Evolutionary conservation across 140 eudicot species (phyloP).

Genomic region (Oenanthe javanica): DNA sequence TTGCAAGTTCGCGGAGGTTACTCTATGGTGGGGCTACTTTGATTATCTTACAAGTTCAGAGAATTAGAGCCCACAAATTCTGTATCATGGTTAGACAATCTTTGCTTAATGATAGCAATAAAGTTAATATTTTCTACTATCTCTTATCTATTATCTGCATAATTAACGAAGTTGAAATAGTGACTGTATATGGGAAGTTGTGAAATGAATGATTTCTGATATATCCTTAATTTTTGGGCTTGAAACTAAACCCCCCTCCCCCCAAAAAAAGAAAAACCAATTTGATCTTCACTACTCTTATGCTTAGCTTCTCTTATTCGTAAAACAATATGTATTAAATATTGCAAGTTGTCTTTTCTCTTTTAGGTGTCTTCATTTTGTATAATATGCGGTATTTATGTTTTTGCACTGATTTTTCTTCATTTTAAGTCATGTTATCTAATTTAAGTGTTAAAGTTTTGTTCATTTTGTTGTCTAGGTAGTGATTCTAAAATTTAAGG

Average conservation of each 20-base stretch:
- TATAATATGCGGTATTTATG: neutral
- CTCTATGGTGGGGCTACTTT: slow-evolving; percentile 28
- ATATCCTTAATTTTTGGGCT: neutral
- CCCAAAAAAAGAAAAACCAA: neutral
- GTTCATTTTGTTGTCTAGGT: neutral
- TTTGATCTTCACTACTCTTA: neutral
- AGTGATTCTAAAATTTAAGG: neutral
- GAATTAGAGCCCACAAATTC: slow-evolving; percentile 13
- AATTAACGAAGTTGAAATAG: neutral
- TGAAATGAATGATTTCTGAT: neutral
- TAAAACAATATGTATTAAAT: neutral
- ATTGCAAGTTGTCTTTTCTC: too few species aligned
- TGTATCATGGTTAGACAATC: slow-evolving; percentile 23
- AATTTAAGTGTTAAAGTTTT: neutral
- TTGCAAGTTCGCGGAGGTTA: slow-evolving; percentile 25
- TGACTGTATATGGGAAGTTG: neutral
- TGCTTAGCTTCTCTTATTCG: neutral
- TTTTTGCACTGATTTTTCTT: neutral
- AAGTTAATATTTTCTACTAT: slow-evolving; percentile 23
- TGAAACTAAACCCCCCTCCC: neutral
- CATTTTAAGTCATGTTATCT: neutral
- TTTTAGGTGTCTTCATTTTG: neutral
- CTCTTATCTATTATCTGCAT: neutral
- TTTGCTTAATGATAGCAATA: slow-evolving; percentile 31
- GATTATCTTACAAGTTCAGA: slow-evolving; percentile 18